Conservation (phyloP, 176 grass and related monocot genomes). For the Pontederia paniculata region DNA sequence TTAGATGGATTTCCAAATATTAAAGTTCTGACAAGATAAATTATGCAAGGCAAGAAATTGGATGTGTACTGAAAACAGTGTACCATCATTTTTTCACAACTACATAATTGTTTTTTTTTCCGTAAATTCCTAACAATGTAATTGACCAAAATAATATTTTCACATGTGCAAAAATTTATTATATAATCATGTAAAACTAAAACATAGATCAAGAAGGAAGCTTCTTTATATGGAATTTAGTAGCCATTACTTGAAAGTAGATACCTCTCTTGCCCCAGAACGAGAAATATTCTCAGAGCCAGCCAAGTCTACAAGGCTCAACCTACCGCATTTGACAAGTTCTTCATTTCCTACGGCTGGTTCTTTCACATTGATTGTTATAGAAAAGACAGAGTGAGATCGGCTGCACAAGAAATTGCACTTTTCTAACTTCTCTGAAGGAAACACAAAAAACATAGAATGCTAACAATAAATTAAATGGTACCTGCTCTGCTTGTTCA, state of each 20-base stretch:
- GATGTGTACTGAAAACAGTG: too few relatives aligned
- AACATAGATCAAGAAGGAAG: not conserved
- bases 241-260: not conserved
- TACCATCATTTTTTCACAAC: too few relatives aligned
- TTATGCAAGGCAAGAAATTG: too few relatives aligned
- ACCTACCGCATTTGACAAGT: conserved; percentile 63
- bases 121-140: too few relatives aligned
- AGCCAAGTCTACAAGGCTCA: conserved; percentile 91
- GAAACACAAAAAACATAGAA: not conserved
- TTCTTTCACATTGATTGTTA: conserved; percentile 83
- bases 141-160: too few relatives aligned
- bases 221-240: not conserved
- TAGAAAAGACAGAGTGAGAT: conserved; percentile 79
- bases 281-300: conserved; percentile 82
- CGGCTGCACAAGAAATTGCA: conserved; percentile 45
- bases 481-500: conserved; percentile 95
- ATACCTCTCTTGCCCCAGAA: conserved; percentile 84
- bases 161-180: not conserved
- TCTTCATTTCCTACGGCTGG: conserved; percentile 43
- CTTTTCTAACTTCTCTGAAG: conserved; percentile 13
- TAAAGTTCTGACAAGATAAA: too few relatives aligned
- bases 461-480: conserved; percentile 10
- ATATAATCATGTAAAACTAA: not conserved
- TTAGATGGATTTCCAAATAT: too few relatives aligned
- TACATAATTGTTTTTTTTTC: too few relatives aligned